A percentile compares a stretch with the other conserved stretches of the same genome.
Evolutionary conservation across 805 yeast genomes (phyloP).

Genomic region (Schizosaccharomyces osmophilus): DNA sequence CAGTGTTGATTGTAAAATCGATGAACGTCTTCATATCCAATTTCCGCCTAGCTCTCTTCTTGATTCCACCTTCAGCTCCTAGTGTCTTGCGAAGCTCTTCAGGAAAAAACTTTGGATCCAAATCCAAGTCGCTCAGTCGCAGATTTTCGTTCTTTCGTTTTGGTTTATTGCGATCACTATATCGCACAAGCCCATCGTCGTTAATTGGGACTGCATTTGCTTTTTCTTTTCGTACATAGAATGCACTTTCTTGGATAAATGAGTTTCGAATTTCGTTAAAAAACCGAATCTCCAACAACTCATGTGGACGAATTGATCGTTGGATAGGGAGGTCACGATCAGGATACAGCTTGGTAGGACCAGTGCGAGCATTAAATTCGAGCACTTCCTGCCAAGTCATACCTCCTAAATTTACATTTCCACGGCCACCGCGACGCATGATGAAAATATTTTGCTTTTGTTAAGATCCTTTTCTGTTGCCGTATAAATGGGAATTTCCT

Average conservation of each 20-base stretch:
- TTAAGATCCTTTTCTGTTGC: not conserved
- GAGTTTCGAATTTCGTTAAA: not conserved
- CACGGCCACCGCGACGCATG: not conserved
- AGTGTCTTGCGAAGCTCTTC: not conserved
- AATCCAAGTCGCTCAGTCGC: not conserved
- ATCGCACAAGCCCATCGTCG: constrained; percentile 3
- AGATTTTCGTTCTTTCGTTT: not conserved
- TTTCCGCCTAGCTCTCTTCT: not conserved
- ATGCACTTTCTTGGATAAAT: not conserved
- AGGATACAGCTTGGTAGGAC: not conserved
- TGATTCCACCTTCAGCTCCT: not conserved
- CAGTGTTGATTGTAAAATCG: not conserved
- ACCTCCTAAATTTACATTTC: not conserved
- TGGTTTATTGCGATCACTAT: not conserved
- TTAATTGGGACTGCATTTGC: not conserved
- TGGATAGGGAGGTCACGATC: not conserved
- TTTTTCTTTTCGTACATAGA: not conserved
- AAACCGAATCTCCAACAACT: not conserved
- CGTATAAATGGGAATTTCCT: too few species aligned
- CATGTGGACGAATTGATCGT: not conserved
- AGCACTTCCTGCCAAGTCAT: not conserved
- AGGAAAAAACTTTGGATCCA: not conserved
- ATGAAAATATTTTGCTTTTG: not conserved
- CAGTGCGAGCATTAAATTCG: not conserved
- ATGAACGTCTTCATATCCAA: constrained; percentile 2